phyloP scores from a whole-genome alignment of 495 filamentous ascomycete genomes.

The Niebla homalea region DNA sequence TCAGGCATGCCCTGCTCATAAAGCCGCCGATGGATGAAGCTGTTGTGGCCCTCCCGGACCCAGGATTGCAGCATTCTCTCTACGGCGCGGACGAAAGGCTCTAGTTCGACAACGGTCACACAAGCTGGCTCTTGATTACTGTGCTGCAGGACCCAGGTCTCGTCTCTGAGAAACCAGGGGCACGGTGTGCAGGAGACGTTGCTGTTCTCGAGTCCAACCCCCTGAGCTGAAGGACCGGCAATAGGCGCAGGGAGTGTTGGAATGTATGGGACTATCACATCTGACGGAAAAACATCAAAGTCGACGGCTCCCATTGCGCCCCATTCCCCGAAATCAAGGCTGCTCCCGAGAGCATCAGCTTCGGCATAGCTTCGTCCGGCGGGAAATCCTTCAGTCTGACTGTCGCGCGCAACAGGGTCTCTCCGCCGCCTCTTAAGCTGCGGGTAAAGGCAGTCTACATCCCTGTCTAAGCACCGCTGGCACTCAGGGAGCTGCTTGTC shows the following conservation, averaged over 20 bases:
- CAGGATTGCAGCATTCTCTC: constrained; percentile 16
- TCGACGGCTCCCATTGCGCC: constrained; percentile 12
- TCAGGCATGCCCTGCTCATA: constrained; percentile 20
- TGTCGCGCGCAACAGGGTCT: not conserved
- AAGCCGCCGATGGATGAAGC: constrained; percentile 29
- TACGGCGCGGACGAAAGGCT: constrained; percentile 17
- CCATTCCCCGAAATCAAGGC: constrained; percentile 14
- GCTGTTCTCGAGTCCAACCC: not conserved
- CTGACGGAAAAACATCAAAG: constrained; percentile 17
- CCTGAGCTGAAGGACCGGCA: not conserved
- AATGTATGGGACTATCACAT: not conserved
- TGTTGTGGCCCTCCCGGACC: constrained; percentile 15
- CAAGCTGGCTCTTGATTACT: constrained; percentile 1
- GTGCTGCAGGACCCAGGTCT: constrained; percentile 15
- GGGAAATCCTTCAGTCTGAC: not conserved
- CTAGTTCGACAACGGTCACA: constrained; percentile 8
- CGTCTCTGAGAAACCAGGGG: constrained; percentile 15
- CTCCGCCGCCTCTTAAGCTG: constrained; percentile 12
- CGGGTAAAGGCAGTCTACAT: constrained; percentile 26
- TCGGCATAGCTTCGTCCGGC: constrained; percentile 7
- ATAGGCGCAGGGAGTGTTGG: not conserved
- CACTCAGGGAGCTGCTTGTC: constrained; percentile 29
- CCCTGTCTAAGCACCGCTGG: constrained; percentile 24
- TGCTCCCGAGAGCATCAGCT: constrained; percentile 20
- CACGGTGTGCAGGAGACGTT: constrained; percentile 3